Percentiles rank a stretch among this genome's conserved stretches.
Evolutionary conservation across 192 early-diverging fungal genomes (phyloP).

Genomic region (Coemansia sp.): DNA sequence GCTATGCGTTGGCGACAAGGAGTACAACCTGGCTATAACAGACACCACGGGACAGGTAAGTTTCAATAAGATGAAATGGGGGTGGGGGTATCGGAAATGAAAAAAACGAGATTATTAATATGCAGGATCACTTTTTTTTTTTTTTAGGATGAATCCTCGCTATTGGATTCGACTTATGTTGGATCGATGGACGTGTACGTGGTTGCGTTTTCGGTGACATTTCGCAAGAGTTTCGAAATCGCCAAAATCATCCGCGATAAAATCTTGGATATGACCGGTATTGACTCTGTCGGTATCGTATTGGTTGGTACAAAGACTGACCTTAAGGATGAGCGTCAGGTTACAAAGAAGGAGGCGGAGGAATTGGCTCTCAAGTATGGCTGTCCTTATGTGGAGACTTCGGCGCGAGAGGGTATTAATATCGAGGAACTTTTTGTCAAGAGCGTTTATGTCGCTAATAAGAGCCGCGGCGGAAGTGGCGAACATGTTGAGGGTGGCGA

Average conservation of each 20-base stretch:
- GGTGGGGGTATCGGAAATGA: neutral
- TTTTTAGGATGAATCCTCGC: slow-evolving; percentile 94
- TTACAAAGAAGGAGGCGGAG: slow-evolving; percentile 73
- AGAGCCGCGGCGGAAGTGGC: slow-evolving; percentile 13
- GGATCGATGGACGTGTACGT: slow-evolving; percentile 93
- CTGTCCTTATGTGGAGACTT: slow-evolving; percentile 85
- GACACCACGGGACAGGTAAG: slow-evolving; percentile 94
- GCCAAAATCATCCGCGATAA: slow-evolving; percentile 88
- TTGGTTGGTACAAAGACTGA: slow-evolving; percentile 94
- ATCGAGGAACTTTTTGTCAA: slow-evolving; percentile 59
- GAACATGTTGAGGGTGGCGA: slow-evolving; percentile 2
- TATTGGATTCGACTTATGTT: slow-evolving; percentile 85
- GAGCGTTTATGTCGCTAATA: slow-evolving; percentile 30
- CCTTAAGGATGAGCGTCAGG: slow-evolving; percentile 65
- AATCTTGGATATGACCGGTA: slow-evolving; percentile 88
- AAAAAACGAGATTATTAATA: neutral
- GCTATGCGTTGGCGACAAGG: slow-evolving; percentile 75
- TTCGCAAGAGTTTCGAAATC: slow-evolving; percentile 84
- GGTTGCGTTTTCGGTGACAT: slow-evolving; percentile 89
- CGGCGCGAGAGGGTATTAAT: slow-evolving; percentile 89
- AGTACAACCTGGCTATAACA: slow-evolving; percentile 86
- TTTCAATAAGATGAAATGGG: neutral
- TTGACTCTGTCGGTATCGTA: slow-evolving; percentile 85
- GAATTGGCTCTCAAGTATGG: slow-evolving; percentile 75
- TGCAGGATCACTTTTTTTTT: too few species aligned